These are phyloP conservation scores for maize (Zea mays) DNA, from an alignment of 176 grass and related monocot genomes.

Conservation along the genomic window Zm-B73-REFERENCE-NAM-5.0 NC_050104.1:29140501-29141000, in stretches of 20 bases:
- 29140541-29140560: slow-evolving; percentile 30
- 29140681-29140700: slow-evolving; percentile 42
- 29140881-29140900: slow-evolving; percentile 62
- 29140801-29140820: slow-evolving; percentile 29
- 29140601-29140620: slow-evolving; percentile 6
- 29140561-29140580: background rate
- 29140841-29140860: slow-evolving; percentile 47
- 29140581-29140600: slow-evolving; percentile 14
- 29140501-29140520: slow-evolving; percentile 27
- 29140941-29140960: background rate
- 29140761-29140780: slow-evolving; percentile 32
- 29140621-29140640: background rate
- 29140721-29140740: slow-evolving; percentile 49
- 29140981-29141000: background rate
- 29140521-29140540: slow-evolving; percentile 34
- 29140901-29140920: slow-evolving; percentile 36
- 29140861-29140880: slow-evolving; percentile 55
- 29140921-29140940: slow-evolving; percentile 8
- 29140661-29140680: background rate
- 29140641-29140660: background rate
- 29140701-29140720: slow-evolving; percentile 18
- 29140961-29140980: background rate
- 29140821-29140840: slow-evolving; percentile 35
- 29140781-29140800: slow-evolving; percentile 37
- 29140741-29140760: slow-evolving; percentile 47